phyloP scores from a whole-genome alignment of 2,329 filamentous ascomycete species.

The Sordariomycetes sp. region DNA sequence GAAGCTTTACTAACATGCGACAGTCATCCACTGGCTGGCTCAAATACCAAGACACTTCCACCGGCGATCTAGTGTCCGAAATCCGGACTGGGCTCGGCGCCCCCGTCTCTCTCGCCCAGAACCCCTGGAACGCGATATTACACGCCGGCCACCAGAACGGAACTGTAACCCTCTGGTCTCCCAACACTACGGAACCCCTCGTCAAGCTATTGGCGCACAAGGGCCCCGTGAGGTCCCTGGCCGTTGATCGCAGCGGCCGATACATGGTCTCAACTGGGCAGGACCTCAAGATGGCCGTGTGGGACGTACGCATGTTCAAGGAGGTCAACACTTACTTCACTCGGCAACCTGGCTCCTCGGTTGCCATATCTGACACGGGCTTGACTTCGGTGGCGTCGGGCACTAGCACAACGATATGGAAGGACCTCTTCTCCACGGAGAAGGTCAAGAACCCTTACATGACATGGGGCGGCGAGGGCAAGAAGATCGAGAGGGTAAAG shows the following conservation, averaged over 20 bases:
- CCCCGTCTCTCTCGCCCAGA: slow-evolving; percentile 75
- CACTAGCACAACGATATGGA: slow-evolving; percentile 83
- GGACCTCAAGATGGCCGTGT: slow-evolving; percentile 85
- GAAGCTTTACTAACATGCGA: slow-evolving; percentile 10
- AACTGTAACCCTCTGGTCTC: slow-evolving; percentile 90
- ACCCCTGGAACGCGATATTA: slow-evolving; percentile 83
- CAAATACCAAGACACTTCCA: slow-evolving; percentile 93
- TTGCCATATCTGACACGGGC: slow-evolving; percentile 81
- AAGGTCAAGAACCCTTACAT: slow-evolving; percentile 87
- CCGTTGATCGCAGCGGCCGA: slow-evolving; percentile 77
- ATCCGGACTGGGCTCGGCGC: slow-evolving; percentile 76
- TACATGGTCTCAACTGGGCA: slow-evolving; percentile 95
- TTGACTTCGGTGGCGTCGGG: slow-evolving; percentile 87
- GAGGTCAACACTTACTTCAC: slow-evolving; percentile 87
- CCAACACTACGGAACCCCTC: slow-evolving; percentile 74
- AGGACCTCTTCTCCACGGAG: slow-evolving; percentile 72
- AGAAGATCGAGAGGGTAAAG: slow-evolving; percentile 65
- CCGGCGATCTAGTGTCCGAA: slow-evolving; percentile 79
- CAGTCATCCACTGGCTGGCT: slow-evolving; percentile 72
- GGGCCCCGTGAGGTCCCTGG: slow-evolving; percentile 77
- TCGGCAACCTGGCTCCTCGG: slow-evolving; percentile 67
- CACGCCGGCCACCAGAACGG: slow-evolving; percentile 94
- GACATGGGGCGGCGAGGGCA: slow-evolving; percentile 81
- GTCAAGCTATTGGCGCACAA: slow-evolving; percentile 86
- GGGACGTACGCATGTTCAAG: slow-evolving; percentile 91